These are phyloP conservation scores for Amanita exitialis DNA, from an alignment of 768 basidiomycete species.

Conservation along the genomic window DNA sequence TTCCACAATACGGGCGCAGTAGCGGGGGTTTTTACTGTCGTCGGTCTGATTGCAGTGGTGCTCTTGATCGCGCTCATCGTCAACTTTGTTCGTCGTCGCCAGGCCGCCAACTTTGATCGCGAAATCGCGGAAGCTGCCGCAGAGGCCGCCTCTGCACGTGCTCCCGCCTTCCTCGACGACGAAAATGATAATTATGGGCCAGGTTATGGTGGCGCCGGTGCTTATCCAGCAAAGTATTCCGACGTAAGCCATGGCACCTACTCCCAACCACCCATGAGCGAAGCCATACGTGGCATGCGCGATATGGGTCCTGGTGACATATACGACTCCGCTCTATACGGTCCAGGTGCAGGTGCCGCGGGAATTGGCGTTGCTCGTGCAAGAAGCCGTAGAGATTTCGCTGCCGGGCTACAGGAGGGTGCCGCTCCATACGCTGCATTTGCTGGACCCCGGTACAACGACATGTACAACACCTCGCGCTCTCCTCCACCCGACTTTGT, in stretches of 20 bases:
- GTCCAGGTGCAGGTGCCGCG: constrained; percentile 23
- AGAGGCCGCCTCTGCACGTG: constrained; percentile 44
- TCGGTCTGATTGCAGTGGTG: constrained; percentile 49
- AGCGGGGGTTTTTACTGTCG: constrained; percentile 61
- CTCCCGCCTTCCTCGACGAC: constrained; percentile 50
- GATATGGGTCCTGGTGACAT: constrained; percentile 30
- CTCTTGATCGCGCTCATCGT: constrained; percentile 39
- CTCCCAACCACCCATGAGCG: constrained; percentile 35
- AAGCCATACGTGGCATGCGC: constrained; percentile 42
- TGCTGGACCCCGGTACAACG: constrained; percentile 15
- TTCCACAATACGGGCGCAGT: constrained; percentile 66
- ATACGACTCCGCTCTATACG: constrained; percentile 17
- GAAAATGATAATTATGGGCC: constrained; percentile 26
- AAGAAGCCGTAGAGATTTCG: constrained; percentile 25
- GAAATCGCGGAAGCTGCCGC: constrained; percentile 66
- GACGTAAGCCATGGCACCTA: constrained; percentile 53
- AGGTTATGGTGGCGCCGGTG: constrained; percentile 14
- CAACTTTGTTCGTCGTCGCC: constrained; percentile 50
- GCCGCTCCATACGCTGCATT: constrained; percentile 29
- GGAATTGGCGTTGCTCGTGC: constrained; percentile 34
- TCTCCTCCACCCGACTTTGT: constrained; percentile 6
- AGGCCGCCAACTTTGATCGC: constrained; percentile 55
- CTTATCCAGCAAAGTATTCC: constrained; percentile 20
- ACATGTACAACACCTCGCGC: constrained; percentile 4
- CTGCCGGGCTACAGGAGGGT: constrained; percentile 25